These are phyloP conservation scores for Chaetothyriales sp. DNA, from an alignment of 2,329 filamentous ascomycete genomes.

Conservation along the genomic window DNA sequence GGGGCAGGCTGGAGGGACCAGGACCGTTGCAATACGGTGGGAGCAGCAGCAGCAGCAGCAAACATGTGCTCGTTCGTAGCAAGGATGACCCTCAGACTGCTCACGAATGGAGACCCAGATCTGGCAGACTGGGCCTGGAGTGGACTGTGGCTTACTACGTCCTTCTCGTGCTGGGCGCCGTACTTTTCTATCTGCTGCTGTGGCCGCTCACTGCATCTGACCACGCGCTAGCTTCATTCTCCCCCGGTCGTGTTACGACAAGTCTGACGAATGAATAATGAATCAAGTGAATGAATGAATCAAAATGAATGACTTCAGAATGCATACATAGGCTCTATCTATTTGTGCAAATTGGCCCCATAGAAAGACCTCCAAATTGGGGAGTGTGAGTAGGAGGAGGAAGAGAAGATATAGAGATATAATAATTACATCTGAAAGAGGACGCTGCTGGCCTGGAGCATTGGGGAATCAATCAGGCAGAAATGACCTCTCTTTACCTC, in stretches of 20 bases:
- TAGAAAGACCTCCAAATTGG: too few relatives aligned
- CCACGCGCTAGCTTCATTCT: slow-evolving; percentile 20
- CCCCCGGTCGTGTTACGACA: background rate
- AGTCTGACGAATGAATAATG: background rate
- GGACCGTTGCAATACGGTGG: too few relatives aligned
- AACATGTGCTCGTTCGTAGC: slow-evolving; percentile 19
- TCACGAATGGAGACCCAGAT: slow-evolving; percentile 15
- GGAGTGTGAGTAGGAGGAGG: too few relatives aligned
- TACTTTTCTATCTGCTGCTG: slow-evolving; percentile 54
- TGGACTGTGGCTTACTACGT: slow-evolving; percentile 73
- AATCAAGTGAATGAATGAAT: too few relatives aligned
- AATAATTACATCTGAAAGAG: too few relatives aligned
- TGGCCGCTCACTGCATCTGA: slow-evolving; percentile 53
- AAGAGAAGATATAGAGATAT: too few relatives aligned
- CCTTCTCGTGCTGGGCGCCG: slow-evolving; percentile 55
- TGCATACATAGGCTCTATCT: too few relatives aligned
- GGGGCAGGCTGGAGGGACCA: slow-evolving; percentile 54
- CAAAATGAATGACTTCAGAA: too few relatives aligned
- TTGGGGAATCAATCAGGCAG: too few relatives aligned
- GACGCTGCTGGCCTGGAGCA: too few relatives aligned
- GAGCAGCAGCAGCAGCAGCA: slow-evolving; percentile 18
- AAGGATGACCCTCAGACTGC: slow-evolving; percentile 24
- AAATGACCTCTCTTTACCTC: too few relatives aligned
- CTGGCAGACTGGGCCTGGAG: slow-evolving; percentile 25
- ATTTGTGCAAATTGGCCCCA: too few relatives aligned